phyloP scores from a whole-genome alignment of 805 yeast species.

The Grigorovia jiainica region DNA sequence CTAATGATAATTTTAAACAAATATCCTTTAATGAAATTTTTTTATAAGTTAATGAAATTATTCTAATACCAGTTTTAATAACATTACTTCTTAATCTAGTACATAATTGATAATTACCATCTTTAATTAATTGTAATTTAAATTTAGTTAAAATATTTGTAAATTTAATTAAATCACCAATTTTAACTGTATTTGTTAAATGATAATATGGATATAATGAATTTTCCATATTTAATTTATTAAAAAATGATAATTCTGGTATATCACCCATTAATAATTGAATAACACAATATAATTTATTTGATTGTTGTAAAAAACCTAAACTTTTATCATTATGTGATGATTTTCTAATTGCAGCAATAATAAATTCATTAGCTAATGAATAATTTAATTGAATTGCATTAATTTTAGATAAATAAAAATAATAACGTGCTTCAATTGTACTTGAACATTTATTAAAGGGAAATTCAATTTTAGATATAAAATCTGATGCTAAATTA shows the following conservation, averaged over 20 bases:
- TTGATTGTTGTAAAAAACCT: conserved; percentile 85
- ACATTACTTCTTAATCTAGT: conserved; percentile 91
- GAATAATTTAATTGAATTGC: conserved; percentile 91
- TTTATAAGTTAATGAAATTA: conserved; percentile 83
- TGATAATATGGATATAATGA: conserved; percentile 74
- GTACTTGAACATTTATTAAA: conserved; percentile 67
- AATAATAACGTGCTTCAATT: conserved; percentile 83
- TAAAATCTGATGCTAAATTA: conserved; percentile 78
- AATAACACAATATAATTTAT: conserved; percentile 78
- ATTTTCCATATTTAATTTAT: conserved; percentile 48
- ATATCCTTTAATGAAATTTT: conserved; percentile 87
- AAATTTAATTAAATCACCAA: conserved; percentile 81
- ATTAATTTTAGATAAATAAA: conserved; percentile 80
- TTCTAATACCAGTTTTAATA: conserved; percentile 93
- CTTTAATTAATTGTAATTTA: conserved; percentile 54
- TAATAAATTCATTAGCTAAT: conserved; percentile 78
- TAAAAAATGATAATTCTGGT: conserved; percentile 79
- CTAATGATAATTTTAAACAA: conserved; percentile 83
- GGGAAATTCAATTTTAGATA: conserved; percentile 85
- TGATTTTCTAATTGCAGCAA: conserved; percentile 92
- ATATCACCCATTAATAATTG: conserved; percentile 94
- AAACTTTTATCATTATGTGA: conserved; percentile 80
- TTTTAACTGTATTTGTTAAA: conserved; percentile 82
- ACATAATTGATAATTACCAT: conserved; percentile 76
- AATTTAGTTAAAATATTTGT: conserved; percentile 58